Percentiles rank a stretch among this genome's conserved stretches.
phyloP scores from a whole-genome alignment of 768 basidiomycete genomes.

The Omphalotus guepiniiformis region DNA sequence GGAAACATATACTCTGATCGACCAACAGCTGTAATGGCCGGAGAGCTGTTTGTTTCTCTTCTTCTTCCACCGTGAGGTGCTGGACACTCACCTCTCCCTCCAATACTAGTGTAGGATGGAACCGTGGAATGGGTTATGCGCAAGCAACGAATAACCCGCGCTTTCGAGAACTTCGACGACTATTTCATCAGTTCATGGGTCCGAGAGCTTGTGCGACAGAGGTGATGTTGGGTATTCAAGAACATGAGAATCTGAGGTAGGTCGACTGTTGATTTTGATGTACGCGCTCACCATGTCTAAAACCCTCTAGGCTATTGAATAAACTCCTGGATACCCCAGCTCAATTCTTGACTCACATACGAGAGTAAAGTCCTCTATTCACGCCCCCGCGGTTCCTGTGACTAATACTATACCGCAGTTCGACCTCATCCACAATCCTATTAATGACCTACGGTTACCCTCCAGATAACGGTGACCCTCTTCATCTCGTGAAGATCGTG shows the following conservation, averaged over 20 bases:
- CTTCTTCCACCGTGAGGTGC: background rate
- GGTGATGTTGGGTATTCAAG: background rate
- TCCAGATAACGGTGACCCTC: constrained; percentile 14
- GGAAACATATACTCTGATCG: background rate
- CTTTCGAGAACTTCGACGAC: constrained; percentile 25
- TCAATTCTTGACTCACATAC: constrained; percentile 1
- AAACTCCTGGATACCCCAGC: background rate
- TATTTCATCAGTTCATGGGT: constrained; percentile 25
- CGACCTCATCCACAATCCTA: constrained; percentile 21
- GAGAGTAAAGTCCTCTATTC: background rate
- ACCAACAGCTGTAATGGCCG: constrained; percentile 3
- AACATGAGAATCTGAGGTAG: constrained; percentile 1
- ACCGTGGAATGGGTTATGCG: constrained; percentile 26
- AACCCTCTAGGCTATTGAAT: background rate
- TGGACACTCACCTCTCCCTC: too few species aligned
- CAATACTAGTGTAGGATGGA: constrained; percentile 22
- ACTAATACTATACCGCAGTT: constrained; percentile 1
- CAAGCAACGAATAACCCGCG: constrained; percentile 19
- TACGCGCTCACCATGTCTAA: background rate
- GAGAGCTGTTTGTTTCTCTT: constrained; percentile 3
- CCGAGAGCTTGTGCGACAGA: constrained; percentile 13
- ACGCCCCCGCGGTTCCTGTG: background rate
- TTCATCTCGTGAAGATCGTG: constrained; percentile 26
- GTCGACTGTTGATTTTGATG: background rate
- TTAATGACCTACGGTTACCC: constrained; percentile 23